phyloP scores from a whole-genome alignment of 1,139 yeast species.

The Pichia sp. region DNA sequence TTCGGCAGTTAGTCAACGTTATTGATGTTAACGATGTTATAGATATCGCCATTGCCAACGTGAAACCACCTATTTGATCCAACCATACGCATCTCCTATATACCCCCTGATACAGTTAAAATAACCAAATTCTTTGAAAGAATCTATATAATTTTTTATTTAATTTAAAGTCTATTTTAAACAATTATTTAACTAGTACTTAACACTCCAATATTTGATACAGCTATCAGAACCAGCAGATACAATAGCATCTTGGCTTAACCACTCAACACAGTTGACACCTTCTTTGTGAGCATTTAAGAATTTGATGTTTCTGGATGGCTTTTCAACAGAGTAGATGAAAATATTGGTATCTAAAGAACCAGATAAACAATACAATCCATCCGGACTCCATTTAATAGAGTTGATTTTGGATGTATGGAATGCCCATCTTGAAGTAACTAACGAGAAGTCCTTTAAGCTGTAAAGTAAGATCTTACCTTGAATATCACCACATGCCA shows the following conservation, averaged over 20 bases:
- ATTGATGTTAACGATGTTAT: slow-evolving; percentile 47
- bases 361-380: slow-evolving; percentile 71
- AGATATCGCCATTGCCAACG: slow-evolving; percentile 46
- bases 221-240: slow-evolving; percentile 84
- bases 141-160: neutral
- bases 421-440: slow-evolving; percentile 94
- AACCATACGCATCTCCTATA: too few species aligned
- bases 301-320: slow-evolving; percentile 71
- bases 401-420: slow-evolving; percentile 80
- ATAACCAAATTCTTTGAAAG: neutral
- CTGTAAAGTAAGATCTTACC: slow-evolving; percentile 81
- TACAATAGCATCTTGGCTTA: slow-evolving; percentile 43
- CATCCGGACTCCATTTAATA: slow-evolving; percentile 76
- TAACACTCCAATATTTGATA: slow-evolving; percentile 69
- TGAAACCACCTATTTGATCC: slow-evolving; percentile 43
- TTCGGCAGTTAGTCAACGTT: slow-evolving; percentile 39
- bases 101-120: neutral
- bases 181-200: slow-evolving; percentile 9
- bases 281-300: slow-evolving; percentile 91
- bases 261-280: slow-evolving; percentile 74
- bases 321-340: slow-evolving; percentile 74
- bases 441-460: slow-evolving; percentile 50
- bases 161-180: neutral
- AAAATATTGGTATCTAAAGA: slow-evolving; percentile 82
- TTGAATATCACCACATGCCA: slow-evolving; percentile 83